Percentiles rank a stretch among this genome's conserved stretches.
phyloP scores from a whole-genome alignment of 192 early-diverging fungal species.

The Allomyces arbusculus region DNA sequence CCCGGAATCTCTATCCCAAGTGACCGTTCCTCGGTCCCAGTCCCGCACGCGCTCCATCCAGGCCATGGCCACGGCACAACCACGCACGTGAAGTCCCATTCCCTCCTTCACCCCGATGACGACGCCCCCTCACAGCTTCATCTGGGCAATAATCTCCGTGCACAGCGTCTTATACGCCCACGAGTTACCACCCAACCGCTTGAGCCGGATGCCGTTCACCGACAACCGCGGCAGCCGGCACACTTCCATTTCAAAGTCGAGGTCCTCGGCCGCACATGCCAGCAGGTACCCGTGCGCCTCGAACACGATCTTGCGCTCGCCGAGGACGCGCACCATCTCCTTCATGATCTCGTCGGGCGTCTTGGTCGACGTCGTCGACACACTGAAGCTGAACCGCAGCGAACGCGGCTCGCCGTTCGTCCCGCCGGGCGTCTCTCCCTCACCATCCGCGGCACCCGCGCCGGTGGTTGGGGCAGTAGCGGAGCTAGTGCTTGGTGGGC shows the following conservation, averaged over 20 bases:
- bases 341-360: slow-evolving; percentile 27
- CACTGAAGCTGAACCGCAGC: slow-evolving; percentile 1
- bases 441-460: not conserved
- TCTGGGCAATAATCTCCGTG: slow-evolving; percentile 25
- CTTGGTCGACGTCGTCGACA: slow-evolving; percentile 28
- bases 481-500: too few species aligned
- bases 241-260: slow-evolving; percentile 41
- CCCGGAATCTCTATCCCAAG: too few species aligned
- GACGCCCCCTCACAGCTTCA: slow-evolving; percentile 18
- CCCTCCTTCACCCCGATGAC: too few species aligned
- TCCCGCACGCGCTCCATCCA: too few species aligned
- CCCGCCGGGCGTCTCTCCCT: not conserved
- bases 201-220: slow-evolving; percentile 30
- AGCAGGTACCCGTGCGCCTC: slow-evolving; percentile 12
- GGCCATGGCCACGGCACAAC: too few species aligned
- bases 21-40: too few species aligned
- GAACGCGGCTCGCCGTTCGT: not conserved
- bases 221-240: slow-evolving; percentile 30
- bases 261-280: slow-evolving; percentile 15
- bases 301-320: slow-evolving; percentile 10
- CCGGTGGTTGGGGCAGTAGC: not conserved
- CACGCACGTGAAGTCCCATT: too few species aligned
- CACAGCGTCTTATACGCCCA: slow-evolving; percentile 38
- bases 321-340: slow-evolving; percentile 22
- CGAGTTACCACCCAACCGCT: slow-evolving; percentile 27